Evolutionary conservation across 129 eudicot genomes (phyloP).

Genomic region (Artemisia annua): DNA sequence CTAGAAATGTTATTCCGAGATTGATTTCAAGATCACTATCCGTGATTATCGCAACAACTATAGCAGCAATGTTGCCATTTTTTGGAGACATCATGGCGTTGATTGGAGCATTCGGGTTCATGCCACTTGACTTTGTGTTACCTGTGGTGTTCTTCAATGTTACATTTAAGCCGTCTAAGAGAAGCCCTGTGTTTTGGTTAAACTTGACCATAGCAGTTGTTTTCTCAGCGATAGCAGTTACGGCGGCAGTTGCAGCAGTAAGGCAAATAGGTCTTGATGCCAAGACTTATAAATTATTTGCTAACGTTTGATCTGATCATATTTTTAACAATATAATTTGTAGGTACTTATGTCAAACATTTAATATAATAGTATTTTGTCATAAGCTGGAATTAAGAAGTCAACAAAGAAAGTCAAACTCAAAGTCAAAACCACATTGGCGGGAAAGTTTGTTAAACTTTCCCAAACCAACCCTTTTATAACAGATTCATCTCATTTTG

Average conservation of each 20-base stretch:
- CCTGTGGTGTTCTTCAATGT: constrained; percentile 76
- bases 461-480: no score
- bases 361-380: background rate
- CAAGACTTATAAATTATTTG: constrained; percentile 69
- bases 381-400: no score
- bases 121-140: constrained; percentile 84
- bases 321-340: background rate
- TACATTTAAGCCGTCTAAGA: constrained; percentile 74
- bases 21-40: constrained; percentile 71
- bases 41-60: constrained; percentile 52
- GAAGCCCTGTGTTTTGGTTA: constrained; percentile 55
- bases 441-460: no score
- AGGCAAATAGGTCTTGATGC: constrained; percentile 92
- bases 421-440: no score
- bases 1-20: constrained; percentile 71
- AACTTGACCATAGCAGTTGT: constrained; percentile 59
- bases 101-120: constrained; percentile 82
- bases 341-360: background rate
- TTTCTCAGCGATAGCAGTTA: constrained; percentile 51
- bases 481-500: no score
- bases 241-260: constrained; percentile 82
- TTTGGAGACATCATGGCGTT: constrained; percentile 84
- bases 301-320: constrained; percentile 53
- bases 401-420: no score
- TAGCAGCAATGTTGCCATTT: constrained; percentile 91